Conservation (phyloP, 2,329 filamentous ascomycete species). For the Diaporthe caulivora region DNA sequence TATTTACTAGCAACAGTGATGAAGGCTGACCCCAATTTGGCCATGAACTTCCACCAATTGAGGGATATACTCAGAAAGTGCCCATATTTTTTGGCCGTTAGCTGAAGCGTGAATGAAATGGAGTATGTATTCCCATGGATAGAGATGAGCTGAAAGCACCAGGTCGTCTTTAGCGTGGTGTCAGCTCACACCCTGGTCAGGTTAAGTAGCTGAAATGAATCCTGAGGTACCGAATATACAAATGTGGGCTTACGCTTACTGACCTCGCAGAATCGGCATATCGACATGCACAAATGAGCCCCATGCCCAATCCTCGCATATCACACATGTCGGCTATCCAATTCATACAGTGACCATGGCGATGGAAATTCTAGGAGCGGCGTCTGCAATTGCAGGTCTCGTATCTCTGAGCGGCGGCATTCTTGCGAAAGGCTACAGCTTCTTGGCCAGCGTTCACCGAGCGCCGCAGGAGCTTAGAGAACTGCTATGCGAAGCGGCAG, state of each 20-base stretch:
- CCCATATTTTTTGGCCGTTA: background rate
- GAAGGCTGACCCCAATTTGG: no score
- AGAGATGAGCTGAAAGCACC: background rate
- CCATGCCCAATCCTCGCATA: background rate
- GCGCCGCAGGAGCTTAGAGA: slow-evolving; percentile 4
- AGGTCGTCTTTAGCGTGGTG: background rate
- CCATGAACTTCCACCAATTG: background rate
- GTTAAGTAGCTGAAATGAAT: background rate
- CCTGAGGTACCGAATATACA: background rate
- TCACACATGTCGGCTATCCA: background rate
- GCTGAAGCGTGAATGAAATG: background rate
- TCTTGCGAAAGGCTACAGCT: background rate
- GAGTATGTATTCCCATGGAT: background rate
- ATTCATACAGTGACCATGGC: background rate
- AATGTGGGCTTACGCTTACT: background rate
- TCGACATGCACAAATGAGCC: background rate
- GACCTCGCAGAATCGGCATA: background rate
- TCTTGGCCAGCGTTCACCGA: background rate
- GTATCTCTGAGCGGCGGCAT: background rate
- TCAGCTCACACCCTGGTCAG: background rate
- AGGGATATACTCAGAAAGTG: background rate
- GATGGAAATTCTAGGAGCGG: slow-evolving; percentile 6
- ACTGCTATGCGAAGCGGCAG: slow-evolving; percentile 10
- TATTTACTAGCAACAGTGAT: no score
- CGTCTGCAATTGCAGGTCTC: background rate